Percentiles rank a stretch among this genome's conserved stretches.
phyloP scores from a whole-genome alignment of 805 yeast genomes.

The Candida nonsorbophila region DNA sequence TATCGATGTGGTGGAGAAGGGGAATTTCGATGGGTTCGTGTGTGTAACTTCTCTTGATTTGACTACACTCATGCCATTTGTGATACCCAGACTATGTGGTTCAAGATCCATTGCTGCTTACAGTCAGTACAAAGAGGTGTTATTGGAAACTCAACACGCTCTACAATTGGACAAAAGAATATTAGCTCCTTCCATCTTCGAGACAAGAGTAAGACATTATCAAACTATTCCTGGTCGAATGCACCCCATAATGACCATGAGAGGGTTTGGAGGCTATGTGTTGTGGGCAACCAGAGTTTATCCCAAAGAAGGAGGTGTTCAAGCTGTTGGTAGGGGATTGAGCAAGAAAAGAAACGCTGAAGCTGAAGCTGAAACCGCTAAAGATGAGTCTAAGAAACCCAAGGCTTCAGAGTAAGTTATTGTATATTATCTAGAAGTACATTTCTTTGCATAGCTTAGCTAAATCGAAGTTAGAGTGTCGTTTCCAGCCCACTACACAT shows the following conservation, averaged over 20 bases:
- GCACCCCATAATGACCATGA: slow-evolving; percentile 92
- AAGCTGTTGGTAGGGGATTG: slow-evolving; percentile 65
- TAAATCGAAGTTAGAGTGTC: slow-evolving; percentile 7
- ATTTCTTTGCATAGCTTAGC: slow-evolving; percentile 5
- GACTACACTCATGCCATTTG: slow-evolving; percentile 54
- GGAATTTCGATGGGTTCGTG: slow-evolving; percentile 70
- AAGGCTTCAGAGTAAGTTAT: slow-evolving; percentile 1
- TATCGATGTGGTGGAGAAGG: slow-evolving; percentile 43
- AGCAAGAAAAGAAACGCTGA: slow-evolving; percentile 33
- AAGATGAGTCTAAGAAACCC: background rate
- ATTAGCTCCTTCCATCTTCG: slow-evolving; percentile 77
- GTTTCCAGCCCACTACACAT: slow-evolving; percentile 61
- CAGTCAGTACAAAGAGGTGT: slow-evolving; percentile 72
- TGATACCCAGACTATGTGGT: slow-evolving; percentile 69
- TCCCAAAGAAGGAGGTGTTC: slow-evolving; percentile 55
- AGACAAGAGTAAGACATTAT: slow-evolving; percentile 76
- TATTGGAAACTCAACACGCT: slow-evolving; percentile 69
- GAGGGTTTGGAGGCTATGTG: slow-evolving; percentile 88
- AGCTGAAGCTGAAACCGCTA: slow-evolving; percentile 3
- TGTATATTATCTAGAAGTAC: slow-evolving; percentile 7
- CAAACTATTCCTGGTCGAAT: slow-evolving; percentile 92
- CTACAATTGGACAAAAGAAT: slow-evolving; percentile 63
- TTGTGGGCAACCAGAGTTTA: slow-evolving; percentile 74
- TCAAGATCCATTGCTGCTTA: slow-evolving; percentile 84
- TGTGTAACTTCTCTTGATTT: slow-evolving; percentile 70